Evolutionary conservation across 139 green algal genomes (phyloP).

Genomic region (Coelastrella sp.): DNA sequence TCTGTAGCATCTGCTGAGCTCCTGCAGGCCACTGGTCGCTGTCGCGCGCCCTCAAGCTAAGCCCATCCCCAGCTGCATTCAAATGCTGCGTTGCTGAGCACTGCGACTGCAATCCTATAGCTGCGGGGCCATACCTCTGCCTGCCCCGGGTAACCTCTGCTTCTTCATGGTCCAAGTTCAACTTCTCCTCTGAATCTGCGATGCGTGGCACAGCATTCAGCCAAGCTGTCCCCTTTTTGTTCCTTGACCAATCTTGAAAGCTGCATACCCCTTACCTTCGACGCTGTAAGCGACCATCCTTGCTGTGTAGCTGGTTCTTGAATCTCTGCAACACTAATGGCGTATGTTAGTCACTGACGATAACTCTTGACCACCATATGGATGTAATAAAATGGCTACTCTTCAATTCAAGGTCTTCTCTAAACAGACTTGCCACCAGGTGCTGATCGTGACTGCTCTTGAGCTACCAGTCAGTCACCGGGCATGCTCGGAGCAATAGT

Average conservation of each 20-base stretch:
- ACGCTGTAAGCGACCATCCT: background rate
- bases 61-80: no score
- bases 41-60: no score
- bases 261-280: background rate
- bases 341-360: background rate
- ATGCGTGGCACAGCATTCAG: background rate
- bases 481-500: no score
- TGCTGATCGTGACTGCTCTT: no score
- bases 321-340: background rate
- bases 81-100: background rate
- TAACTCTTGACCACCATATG: no score
- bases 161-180: conserved; percentile 7
- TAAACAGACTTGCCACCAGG: no score
- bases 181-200: conserved; percentile 14
- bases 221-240: background rate
- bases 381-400: no score
- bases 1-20: no score
- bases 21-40: no score
- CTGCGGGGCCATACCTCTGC: conserved; percentile 37
- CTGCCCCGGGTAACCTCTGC: conserved; percentile 3
- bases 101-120: background rate
- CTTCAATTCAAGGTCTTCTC: no score
- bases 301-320: background rate
- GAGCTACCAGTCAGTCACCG: no score
- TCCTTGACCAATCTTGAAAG: no score